Base-by-base conservation (phyloP, 1,284 basidiomycete species). In the Marasmius sp. region DNA sequence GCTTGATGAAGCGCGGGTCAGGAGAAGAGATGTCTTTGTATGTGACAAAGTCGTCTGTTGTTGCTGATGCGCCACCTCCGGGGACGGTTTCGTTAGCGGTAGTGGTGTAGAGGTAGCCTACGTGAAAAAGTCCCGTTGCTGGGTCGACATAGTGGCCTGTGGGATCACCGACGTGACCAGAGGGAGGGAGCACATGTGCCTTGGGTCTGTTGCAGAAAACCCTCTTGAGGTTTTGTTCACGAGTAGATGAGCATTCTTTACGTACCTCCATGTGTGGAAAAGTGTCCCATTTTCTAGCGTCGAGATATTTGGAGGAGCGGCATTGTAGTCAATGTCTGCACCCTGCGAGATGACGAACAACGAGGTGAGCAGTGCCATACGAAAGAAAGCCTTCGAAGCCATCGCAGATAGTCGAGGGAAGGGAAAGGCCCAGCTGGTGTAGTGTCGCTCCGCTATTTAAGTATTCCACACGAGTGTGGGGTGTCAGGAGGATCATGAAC, bases 131-230 rank as follows among this genome's bases (percentile, higher is more conserved):
- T 34, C 50, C 50, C 3, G 50, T 52, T 22, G 22, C 34, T 16
- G 50, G 50, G n/a, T 52, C 50, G 34, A 52, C 50, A 34, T 52
- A 52, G 27, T 52, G 50, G 20, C 50, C 50, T 33, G 50, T 52
- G 27, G 50, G 50, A n/a, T 52, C 50, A 3, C 50, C 50, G 22
- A 52, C 34, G 22, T 52, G 50, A 36, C 50, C 50, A 10, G 50
- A 33, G n/a, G 50, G 50, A 22, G 50, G 50, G 10, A 52, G 33
- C 16, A 52, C 50, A 33, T 52, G 50, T 33, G 50, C 50, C 34
- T 52, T 52, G 20, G 50, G 50, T 36, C 50, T 52, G 27, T 52
- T 11, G 14, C 16, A 11, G 50, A 7, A 16, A 2, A 27, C 6
- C 3, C 50, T 34, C 20, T 33, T 27, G 33, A 22, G 10, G 20